phyloP scores from a whole-genome alignment of 225 moss, liverwort and hornwort genomes.

The Takakia lepidozioides region DNA sequence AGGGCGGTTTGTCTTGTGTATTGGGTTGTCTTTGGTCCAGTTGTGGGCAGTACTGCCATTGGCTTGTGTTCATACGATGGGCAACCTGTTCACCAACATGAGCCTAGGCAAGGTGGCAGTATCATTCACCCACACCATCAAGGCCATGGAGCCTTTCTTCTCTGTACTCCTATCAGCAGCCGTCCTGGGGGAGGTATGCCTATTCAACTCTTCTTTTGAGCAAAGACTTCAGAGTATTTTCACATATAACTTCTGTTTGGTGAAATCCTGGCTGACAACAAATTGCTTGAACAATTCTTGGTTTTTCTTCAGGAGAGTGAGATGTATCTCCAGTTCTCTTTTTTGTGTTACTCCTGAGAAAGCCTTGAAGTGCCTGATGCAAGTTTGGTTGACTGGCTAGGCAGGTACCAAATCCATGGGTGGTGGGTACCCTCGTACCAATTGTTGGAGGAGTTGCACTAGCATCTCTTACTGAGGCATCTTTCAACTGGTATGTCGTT shows the following conservation, averaged over 20 bases:
- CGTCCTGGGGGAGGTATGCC: conserved; percentile 68
- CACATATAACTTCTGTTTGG: too few relatives aligned
- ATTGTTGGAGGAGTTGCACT: conserved; percentile 94
- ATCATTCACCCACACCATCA: conserved; percentile 95
- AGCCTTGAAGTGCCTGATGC: conserved; percentile 3
- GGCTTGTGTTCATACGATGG: conserved; percentile 86
- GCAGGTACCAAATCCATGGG: conserved; percentile 71
- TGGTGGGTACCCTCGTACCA: conserved; percentile 65
- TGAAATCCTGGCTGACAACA: too few relatives aligned
- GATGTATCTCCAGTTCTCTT: too few relatives aligned
- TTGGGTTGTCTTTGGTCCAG: conserved; percentile 21
- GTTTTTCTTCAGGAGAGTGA: too few relatives aligned
- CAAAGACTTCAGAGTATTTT: too few relatives aligned
- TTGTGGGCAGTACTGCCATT: conserved; percentile 64
- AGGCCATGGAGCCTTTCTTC: conserved; percentile 98
- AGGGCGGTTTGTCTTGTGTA: background rate
- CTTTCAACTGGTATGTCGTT: conserved; percentile 80
- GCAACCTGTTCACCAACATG: conserved; percentile 94
- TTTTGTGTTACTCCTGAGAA: too few relatives aligned
- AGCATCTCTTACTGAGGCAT: conserved; percentile 88
- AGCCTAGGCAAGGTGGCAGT: conserved; percentile 94
- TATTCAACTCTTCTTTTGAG: background rate
- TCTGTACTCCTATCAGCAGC: conserved; percentile 76
- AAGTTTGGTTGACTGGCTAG: conserved; percentile 4
- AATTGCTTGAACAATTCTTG: too few relatives aligned